Evolutionary conservation across 306 rosid species (phyloP), one percentile per base, ranked within the genome.

Genomic region (Fragaria vesca): DNA sequence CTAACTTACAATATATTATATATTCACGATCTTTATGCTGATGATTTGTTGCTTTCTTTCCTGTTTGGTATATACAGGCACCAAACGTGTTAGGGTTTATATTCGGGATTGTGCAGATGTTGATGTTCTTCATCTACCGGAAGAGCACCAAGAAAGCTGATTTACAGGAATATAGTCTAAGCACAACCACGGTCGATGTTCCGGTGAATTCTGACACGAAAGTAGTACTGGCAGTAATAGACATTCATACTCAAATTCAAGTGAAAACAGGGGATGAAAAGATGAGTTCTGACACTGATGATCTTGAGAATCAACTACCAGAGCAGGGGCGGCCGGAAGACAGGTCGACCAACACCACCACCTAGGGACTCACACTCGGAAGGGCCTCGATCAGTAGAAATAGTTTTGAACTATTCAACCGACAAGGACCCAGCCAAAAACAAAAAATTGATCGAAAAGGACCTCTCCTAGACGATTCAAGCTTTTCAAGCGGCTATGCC

Each of bases 21-120:
- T 24, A 12, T 48, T 48, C 5, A 52, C 11, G 24, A 6, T 20
- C 61, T 54, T 20, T 26, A 60, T 60, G 24, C 45, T 65, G 24
- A 65, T 65, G 69, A 65, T 1, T 63, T 15, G n/a, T 67, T 51
- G 30, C 21, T 18, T 57, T 54, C 36, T 55, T 40, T 42, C 68
- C 28, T 57, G 67, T 47, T 24, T 67, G 68, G n/a, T 65, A 65
- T 5, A n/a, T 71, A 45, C 72, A 87, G 90, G 63, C 84, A 38
- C 90, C 90, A 74, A 87, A 84, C 79, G 38, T 84, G 12, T 65
- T 84, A 4, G 90, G 90, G 20, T 87, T 84, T 28, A 6, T 46
- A 15, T 77, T 87, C 11, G 90, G 88, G 38, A 66, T 73, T 6
- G 84, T 75, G 1, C 90, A 87, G 83, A 84, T 87, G 84, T 55